Evolutionary conservation across 2,329 filamentous ascomycete species (phyloP), one percentile per base, ranked within the genome.

Genomic region (Epichloe glyceriae): DNA sequence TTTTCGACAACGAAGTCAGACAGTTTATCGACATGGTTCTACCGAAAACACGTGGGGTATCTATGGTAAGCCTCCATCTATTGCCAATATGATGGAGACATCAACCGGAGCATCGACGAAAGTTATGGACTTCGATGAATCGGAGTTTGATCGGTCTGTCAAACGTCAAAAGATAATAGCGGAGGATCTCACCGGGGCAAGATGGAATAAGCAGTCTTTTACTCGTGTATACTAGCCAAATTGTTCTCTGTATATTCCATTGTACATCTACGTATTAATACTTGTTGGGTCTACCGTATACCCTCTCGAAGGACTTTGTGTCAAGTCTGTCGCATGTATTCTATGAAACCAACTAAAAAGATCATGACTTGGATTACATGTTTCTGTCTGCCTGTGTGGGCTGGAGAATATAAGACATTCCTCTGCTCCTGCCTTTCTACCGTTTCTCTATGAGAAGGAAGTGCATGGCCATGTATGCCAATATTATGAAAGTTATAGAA

Each of bases 391-490:
- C 38, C 2, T 41, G 2, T 19, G 11, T 20, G 4, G n/a, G 15
- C 5, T 2, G 37, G 20, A 41, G 19, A 19, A 19, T 44, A 6
- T 15, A 43, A 43, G 4, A 26, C 3, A 26, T 26, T 7, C 19
- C 20, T 39, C 20, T 17, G 12, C 15, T 7, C 11, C 46, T 41
- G 15, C 5, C 35, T 10, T n/a, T 77, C 58, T 67, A 71, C 57
- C 69, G 62, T 75, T 82, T 91, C 76, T 98, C 93, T 20, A 98
- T 81, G 46, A 98, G 79, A 61, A 98, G 69, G 54, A 97, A 70
- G 71, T 98, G 93, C 88, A 98, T 95, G 15, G 91, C 90, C 33
- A 71, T 73, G 65, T 97, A 98, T 6, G 93, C 91, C 57, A 97
- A 73, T 43, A 96, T 70, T 46, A 97, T 81, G 62, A 97, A 98